Evolutionary conservation across 306 rosid genomes (phyloP).

Genomic region (Castanea mollissima): DNA sequence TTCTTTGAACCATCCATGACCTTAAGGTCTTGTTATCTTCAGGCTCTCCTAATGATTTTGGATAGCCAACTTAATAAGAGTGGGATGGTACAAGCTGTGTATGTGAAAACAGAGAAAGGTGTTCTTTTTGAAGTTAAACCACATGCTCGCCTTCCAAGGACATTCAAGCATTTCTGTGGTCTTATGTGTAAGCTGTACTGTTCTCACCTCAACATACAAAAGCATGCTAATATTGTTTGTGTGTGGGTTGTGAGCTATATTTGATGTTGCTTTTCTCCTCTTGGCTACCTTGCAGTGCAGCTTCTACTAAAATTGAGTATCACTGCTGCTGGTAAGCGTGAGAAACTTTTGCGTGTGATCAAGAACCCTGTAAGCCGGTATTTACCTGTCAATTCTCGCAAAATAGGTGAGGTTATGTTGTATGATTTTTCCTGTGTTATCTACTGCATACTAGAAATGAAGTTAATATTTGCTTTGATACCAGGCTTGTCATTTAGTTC

Average conservation of each 20-base stretch:
- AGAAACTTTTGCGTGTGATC: conserved; percentile 26
- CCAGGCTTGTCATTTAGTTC: conserved; percentile 36
- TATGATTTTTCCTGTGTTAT: not conserved
- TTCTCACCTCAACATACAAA: too few species aligned
- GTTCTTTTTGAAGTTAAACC: conserved; percentile 42
- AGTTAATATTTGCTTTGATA: not conserved
- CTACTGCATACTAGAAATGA: too few species aligned
- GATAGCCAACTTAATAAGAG: conserved; percentile 40
- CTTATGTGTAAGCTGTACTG: conserved; percentile 28
- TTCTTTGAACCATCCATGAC: too few species aligned
- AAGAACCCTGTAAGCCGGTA: conserved; percentile 25
- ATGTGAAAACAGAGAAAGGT: conserved; percentile 36
- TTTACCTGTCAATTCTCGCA: conserved; percentile 28
- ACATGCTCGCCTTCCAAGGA: conserved; percentile 34
- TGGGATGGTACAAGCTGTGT: conserved; percentile 37
- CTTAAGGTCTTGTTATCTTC: not conserved
- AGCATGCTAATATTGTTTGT: not conserved
- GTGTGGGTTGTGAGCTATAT: not conserved
- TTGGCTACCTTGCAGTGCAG: conserved; percentile 23
- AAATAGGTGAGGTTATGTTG: conserved; percentile 21
- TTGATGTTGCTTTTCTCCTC: not conserved
- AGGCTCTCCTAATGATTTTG: conserved; percentile 29
- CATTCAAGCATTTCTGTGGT: conserved; percentile 37
- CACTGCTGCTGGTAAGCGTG: conserved; percentile 27
- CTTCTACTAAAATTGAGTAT: conserved; percentile 28